Base-by-base conservation (phyloP, 495 filamentous ascomycete species). In the Aspergillus mulundensis region DNA sequence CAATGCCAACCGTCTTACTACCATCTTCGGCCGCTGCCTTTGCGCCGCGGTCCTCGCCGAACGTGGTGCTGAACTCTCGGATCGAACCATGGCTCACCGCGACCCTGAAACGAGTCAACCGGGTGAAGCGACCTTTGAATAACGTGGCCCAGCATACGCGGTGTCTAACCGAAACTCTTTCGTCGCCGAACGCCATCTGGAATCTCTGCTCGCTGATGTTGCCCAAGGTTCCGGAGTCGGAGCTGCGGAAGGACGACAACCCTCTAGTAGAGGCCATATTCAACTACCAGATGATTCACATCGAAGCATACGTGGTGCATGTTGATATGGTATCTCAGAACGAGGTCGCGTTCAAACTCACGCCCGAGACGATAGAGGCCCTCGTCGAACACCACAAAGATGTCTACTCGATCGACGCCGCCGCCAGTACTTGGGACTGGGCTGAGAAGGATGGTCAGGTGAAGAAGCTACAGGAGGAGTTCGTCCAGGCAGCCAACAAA, bases 261-360 rank as follows among this genome's bases (percentile, higher is more conserved):
- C 89, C 92, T 42, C 77, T 97, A 54, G 79, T 96, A 60, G 94
- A 97, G 74, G 90, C 89, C 53, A 73, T 97, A 55, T 89, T 89
- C 81, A 95, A 95, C 79, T 93, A 90, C 71, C 89, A 95, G 80
- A 84, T 96, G 75, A 80, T 96, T 71, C 89, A 96, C 69, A 81
- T 97, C 59, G 92, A 97, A 74, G 95, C 94, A 46, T 99, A 99
- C 73, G 90, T 97, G 61, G 94, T 99, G 56, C 95, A 97, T 73
- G 91, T 99, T 72, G 94, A 99, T 76, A 94, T 99, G 89, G 94
- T 99, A 44, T 86, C 94, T 54, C 86, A 91, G 70, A 95, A 95
- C 67, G 94, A 99, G 73, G 91, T 99, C 56, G 95, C 93, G 53
- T 97, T 91, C 83, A 99, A 99, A 78, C 81, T 99, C 62, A 96